Conservation (phyloP, 345 rosid species). For the Hirschfeldia incana region DNA sequence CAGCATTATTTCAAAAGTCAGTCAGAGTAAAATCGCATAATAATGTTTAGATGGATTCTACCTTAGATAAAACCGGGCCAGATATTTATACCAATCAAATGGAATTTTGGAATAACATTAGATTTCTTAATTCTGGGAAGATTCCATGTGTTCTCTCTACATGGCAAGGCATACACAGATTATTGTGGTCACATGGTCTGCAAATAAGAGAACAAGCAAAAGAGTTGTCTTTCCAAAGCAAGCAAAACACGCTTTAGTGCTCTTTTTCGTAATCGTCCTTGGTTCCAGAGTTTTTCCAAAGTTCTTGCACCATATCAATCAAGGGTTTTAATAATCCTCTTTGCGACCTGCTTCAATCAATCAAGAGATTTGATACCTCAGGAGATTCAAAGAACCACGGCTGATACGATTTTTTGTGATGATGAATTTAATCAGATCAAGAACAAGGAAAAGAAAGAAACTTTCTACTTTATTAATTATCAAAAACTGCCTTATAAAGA, state of each 20-base stretch:
- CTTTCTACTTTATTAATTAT: no score
- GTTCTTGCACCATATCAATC: slow-evolving; percentile 90
- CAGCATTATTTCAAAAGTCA: not conserved
- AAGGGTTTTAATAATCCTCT: no score
- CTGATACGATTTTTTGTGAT: no score
- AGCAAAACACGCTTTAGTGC: slow-evolving; percentile 26
- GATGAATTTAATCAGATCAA: no score
- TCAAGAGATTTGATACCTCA: no score
- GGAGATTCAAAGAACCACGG: no score
- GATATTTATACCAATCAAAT: not conserved
- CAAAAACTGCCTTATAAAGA: no score
- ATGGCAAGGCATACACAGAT: slow-evolving; percentile 28
- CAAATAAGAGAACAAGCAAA: slow-evolving; percentile 12
- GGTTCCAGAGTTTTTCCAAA: slow-evolving; percentile 51
- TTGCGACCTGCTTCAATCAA: no score
- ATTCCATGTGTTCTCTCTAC: slow-evolving; percentile 27
- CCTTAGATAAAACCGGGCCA: slow-evolving; percentile 21
- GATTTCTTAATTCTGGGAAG: slow-evolving; percentile 12
- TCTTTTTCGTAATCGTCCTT: slow-evolving; percentile 59
- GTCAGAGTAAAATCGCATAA: not conserved
- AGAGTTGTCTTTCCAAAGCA: slow-evolving; percentile 13
- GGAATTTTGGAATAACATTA: not conserved
- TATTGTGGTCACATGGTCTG: slow-evolving; percentile 30
- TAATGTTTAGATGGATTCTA: not conserved
- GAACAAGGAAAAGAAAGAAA: no score